Conservation (phyloP, 257 asterid genomes). For the Schizonepeta tenuifolia region DNA sequence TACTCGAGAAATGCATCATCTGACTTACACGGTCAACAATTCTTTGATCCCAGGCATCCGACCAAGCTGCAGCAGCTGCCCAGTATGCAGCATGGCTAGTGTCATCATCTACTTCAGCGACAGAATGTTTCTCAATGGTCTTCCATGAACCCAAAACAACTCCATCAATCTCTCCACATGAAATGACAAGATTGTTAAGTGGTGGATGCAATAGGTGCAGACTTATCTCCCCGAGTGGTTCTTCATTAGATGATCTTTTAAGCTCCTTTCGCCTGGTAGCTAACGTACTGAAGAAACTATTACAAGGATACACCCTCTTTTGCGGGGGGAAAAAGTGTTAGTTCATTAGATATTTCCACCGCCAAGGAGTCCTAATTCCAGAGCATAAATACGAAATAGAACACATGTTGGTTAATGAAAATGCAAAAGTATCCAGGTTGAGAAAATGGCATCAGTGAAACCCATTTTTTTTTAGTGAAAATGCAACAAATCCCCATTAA, state of each 20-base stretch:
- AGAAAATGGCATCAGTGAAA: neutral
- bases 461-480: neutral
- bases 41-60: conserved; percentile 95
- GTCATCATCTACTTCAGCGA: conserved; percentile 76
- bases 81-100: conserved; percentile 79
- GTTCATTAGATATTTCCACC: conserved; percentile 42
- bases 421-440: neutral
- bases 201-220: conserved; percentile 64
- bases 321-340: conserved; percentile 50
- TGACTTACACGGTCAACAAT: conserved; percentile 85
- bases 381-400: conserved; percentile 15
- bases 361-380: conserved; percentile 22
- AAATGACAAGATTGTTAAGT: conserved; percentile 48
- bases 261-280: conserved; percentile 56
- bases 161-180: conserved; percentile 95
- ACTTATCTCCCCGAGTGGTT: conserved; percentile 46
- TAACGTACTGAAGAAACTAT: conserved; percentile 73
- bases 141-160: conserved; percentile 91
- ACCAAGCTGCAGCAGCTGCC: conserved; percentile 96
- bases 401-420: neutral
- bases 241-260: conserved; percentile 49
- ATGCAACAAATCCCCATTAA: neutral
- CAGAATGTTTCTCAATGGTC: conserved; percentile 56
- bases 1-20: conserved; percentile 10
- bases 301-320: conserved; percentile 97